phyloP scores from a whole-genome alignment of 495 filamentous ascomycete genomes.

The Darksidea phi region DNA sequence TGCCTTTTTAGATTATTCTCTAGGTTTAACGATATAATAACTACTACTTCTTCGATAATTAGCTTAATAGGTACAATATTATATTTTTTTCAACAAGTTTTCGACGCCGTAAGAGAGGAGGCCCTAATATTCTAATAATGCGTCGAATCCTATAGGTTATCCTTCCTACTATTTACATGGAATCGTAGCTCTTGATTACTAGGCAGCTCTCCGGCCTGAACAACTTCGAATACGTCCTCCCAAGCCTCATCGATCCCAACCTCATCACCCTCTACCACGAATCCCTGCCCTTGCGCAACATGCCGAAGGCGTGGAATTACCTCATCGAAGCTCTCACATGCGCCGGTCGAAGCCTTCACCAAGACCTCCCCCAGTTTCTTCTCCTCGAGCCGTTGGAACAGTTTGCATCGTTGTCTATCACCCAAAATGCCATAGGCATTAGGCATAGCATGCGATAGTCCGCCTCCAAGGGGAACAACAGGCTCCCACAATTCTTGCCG shows the following conservation, averaged over 20 bases:
- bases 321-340: neutral
- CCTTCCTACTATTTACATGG: too few relatives aligned
- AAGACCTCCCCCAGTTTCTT: neutral
- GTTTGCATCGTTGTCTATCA: neutral
- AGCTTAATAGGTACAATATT: too few relatives aligned
- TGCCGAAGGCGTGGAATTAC: neutral
- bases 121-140: too few relatives aligned
- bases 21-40: too few relatives aligned
- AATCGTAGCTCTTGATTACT: too few relatives aligned
- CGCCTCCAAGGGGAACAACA: neutral
- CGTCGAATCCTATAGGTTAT: too few relatives aligned
- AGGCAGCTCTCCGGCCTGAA: too few relatives aligned
- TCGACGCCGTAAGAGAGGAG: too few relatives aligned
- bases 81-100: too few relatives aligned
- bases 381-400: neutral
- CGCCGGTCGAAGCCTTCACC: neutral
- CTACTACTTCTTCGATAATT: too few relatives aligned
- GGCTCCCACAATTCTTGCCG: neutral
- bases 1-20: too few relatives aligned
- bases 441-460: neutral
- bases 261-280: neutral
- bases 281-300: neutral
- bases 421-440: neutral
- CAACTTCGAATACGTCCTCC: constrained; percentile 3
- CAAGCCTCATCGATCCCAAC: neutral